Conservation (phyloP, 2,329 filamentous ascomycete species). For the Thermoascus crustaceus region DNA sequence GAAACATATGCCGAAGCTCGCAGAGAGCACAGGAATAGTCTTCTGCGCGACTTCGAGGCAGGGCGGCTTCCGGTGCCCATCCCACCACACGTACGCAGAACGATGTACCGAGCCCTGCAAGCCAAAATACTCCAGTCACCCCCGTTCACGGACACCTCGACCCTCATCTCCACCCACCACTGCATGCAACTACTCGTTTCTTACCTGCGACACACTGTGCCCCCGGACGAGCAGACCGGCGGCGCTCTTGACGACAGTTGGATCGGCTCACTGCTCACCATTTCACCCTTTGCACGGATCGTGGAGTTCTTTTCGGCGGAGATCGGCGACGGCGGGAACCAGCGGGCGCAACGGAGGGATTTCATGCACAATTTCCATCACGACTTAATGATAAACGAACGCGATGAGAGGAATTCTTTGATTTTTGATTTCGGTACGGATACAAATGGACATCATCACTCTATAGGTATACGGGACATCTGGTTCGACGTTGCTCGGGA, state of each 20-base stretch:
- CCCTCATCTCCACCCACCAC: slow-evolving; percentile 35
- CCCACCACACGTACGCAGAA: slow-evolving; percentile 23
- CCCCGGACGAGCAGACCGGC: slow-evolving; percentile 21
- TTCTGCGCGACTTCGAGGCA: slow-evolving; percentile 31
- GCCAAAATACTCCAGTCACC: slow-evolving; percentile 29
- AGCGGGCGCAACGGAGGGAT: slow-evolving; percentile 32
- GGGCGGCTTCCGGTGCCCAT: slow-evolving; percentile 31
- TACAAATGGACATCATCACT: slow-evolving; percentile 23
- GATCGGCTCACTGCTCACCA: slow-evolving; percentile 34
- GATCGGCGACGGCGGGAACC: slow-evolving; percentile 34
- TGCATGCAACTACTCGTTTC: slow-evolving; percentile 33
- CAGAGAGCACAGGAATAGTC: slow-evolving; percentile 28
- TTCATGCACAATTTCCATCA: slow-evolving; percentile 37
- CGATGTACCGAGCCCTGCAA: slow-evolving; percentile 31
- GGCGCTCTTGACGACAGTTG: slow-evolving; percentile 26
- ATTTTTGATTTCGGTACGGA: slow-evolving; percentile 26
- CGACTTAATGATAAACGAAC: slow-evolving; percentile 30
- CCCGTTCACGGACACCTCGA: slow-evolving; percentile 32
- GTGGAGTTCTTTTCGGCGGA: slow-evolving; percentile 38
- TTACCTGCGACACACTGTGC: slow-evolving; percentile 31
- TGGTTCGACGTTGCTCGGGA: slow-evolving; percentile 31
- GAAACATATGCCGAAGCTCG: slow-evolving; percentile 32
- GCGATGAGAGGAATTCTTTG: slow-evolving; percentile 29
- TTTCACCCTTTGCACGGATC: slow-evolving; percentile 31
- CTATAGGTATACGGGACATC: slow-evolving; percentile 29